phyloP scores from a whole-genome alignment of 75 land plant species.

The Sequoia sempervirens region DNA sequence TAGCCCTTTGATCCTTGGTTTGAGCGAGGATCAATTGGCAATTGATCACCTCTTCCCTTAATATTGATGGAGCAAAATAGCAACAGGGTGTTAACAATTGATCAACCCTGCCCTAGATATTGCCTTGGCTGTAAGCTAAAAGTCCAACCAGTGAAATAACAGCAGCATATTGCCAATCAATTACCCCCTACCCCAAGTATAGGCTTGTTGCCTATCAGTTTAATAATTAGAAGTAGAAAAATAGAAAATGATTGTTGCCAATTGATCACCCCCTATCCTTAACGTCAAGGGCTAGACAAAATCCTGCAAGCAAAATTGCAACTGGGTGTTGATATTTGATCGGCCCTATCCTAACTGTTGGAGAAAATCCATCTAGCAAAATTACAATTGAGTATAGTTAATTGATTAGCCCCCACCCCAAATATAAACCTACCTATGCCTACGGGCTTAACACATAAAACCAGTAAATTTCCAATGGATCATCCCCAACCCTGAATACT shows the following conservation, averaged over 20 bases:
- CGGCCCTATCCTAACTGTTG: too few relatives aligned
- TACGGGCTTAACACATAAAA: neutral
- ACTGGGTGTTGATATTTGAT: too few relatives aligned
- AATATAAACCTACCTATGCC: neutral
- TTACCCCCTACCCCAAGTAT: neutral
- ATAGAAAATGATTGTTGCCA: too few relatives aligned
- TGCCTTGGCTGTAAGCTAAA: neutral
- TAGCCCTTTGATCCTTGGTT: neutral
- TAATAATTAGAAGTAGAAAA: too few relatives aligned
- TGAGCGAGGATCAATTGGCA: neutral
- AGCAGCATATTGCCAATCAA: neutral
- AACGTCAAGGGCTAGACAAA: too few relatives aligned
- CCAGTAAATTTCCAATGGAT: neutral
- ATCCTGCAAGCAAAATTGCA: too few relatives aligned
- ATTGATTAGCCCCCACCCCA: neutral
- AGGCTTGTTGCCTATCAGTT: neutral
- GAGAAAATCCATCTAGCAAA: too few relatives aligned
- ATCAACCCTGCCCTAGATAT: neutral
- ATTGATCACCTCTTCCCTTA: neutral
- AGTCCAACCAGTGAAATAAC: neutral
- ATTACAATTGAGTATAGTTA: too few relatives aligned
- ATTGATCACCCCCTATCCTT: neutral
- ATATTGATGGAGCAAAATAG: neutral
- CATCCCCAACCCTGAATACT: neutral
- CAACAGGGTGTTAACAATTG: neutral